Evolutionary conservation across 2,329 filamentous ascomycete genomes (phyloP), one percentile per base, ranked within the genome.

Genomic region (Coniochaeta ligniaria): DNA sequence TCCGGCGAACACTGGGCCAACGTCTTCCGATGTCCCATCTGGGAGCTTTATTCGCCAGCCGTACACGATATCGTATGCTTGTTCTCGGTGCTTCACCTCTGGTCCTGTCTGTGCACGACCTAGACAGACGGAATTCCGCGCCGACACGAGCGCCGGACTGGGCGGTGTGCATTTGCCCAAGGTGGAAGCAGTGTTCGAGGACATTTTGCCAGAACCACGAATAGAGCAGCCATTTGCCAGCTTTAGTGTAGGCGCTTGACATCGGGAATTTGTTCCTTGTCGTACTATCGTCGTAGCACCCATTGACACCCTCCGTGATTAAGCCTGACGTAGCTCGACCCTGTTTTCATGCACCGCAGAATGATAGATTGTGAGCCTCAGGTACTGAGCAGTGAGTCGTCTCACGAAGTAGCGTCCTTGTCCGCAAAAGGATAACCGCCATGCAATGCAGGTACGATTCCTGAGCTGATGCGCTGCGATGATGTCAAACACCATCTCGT

Each of bases 221-320:
- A 16, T 6, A 50, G 45, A 28, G 14, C 45, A 50, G 14, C 26
- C 47, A 52, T 52, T 52, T n/a, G 45, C 47, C 26, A 7, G 47
- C 22, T 14, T 17, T 28, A 14, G 16, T 28, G 16, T 28, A 17
- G 47, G 47, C 47, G 47, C 47, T 41, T 61, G 60, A 58, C 54
- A 50, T 35, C 62, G 58, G 50, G 47, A 45, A 14, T 22, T 54
- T 61, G 47, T 58, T 56, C 58, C 59, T 62, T 59, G 61, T 62
- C 59, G 38, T 57, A 60, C 59, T 59, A 59, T 59, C 31, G 47
- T 35, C 16, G 63, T 64, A 20, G 62, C 62, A 64, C 61, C 58
- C 54, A 62, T 63, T 59, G 47, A 38, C 60, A 60, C 62, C 59
- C 63, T 60, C 26, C 56, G 50, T 56, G 60, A 57, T 61, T 62